Conservation (phyloP, 164 flowering plant genomes). For the Sextonia rubra region DNA sequence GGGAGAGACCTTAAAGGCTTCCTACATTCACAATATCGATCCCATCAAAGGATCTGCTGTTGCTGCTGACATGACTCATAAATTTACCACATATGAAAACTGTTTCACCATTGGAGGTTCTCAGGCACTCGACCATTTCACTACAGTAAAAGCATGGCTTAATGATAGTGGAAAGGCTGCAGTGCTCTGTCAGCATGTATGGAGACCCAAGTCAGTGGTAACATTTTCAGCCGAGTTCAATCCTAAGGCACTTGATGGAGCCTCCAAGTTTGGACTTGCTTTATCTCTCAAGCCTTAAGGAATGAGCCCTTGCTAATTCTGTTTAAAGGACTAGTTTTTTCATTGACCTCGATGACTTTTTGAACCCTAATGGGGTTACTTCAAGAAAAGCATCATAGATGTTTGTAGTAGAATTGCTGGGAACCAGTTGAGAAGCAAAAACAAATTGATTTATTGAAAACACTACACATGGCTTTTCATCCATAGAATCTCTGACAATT, state of each 20-base stretch:
- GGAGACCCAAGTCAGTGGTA: slow-evolving; percentile 73
- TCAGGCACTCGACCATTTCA: slow-evolving; percentile 47
- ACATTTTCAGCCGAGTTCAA: slow-evolving; percentile 66
- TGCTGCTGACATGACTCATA: slow-evolving; percentile 73
- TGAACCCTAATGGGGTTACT: neutral
- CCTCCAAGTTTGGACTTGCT: slow-evolving; percentile 60
- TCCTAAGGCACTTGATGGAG: slow-evolving; percentile 27
- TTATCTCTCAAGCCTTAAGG: slow-evolving; percentile 66
- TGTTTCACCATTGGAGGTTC: slow-evolving; percentile 59
- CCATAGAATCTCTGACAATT: neutral
- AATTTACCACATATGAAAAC: slow-evolving; percentile 44
- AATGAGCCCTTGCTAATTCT: neutral
- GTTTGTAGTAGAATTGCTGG: neutral
- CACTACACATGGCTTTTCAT: neutral
- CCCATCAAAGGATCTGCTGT: slow-evolving; percentile 43
- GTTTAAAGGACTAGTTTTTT: neutral
- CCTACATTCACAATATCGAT: slow-evolving; percentile 51
- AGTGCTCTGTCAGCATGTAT: slow-evolving; percentile 49
- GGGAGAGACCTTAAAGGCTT: slow-evolving; percentile 66
- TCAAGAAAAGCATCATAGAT: neutral
- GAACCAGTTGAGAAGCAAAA: neutral
- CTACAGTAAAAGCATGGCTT: slow-evolving; percentile 47
- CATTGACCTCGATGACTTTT: neutral
- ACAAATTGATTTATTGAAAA: neutral
- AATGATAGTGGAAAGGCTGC: slow-evolving; percentile 46